A percentile compares a stretch with the other conserved stretches of the same genome.
Evolutionary conservation across 2,329 filamentous ascomycete species (phyloP).

Genomic region (Exophiala mesophila): DNA sequence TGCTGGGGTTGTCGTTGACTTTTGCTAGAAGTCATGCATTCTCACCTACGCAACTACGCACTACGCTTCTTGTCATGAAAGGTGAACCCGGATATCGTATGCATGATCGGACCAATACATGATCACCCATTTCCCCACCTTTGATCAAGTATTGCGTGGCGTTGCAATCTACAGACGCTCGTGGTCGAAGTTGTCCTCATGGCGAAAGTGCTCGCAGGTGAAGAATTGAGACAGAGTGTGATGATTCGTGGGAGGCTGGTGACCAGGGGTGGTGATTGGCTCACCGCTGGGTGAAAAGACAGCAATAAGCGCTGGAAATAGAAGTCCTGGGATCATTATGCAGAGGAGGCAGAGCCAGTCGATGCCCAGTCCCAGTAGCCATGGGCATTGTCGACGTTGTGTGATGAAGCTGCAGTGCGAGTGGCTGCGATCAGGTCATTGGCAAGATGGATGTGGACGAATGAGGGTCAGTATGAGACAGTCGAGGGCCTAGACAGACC

Average conservation of each 20-base stretch:
- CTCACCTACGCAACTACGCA: too few species aligned
- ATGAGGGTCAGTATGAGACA: too few species aligned
- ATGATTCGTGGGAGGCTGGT: slow-evolving; percentile 13
- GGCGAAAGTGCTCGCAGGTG: background rate
- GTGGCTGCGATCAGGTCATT: too few species aligned
- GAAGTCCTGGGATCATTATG: slow-evolving; percentile 1
- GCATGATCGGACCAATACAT: too few species aligned
- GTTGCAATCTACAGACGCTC: slow-evolving; percentile 8
- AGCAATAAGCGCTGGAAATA: slow-evolving; percentile 19
- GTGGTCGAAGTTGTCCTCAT: slow-evolving; percentile 10
- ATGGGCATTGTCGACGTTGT: too few species aligned
- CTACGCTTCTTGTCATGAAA: too few species aligned
- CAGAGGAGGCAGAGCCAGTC: background rate
- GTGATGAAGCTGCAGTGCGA: too few species aligned
- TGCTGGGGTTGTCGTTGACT: background rate
- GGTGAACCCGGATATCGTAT: too few species aligned
- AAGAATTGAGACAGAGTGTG: slow-evolving; percentile 3
- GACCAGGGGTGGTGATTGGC: slow-evolving; percentile 10
- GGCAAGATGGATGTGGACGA: too few species aligned
- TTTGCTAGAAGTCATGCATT: background rate
- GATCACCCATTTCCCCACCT: background rate
- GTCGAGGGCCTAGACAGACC: too few species aligned
- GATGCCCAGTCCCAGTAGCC: too few species aligned
- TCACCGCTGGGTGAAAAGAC: background rate
- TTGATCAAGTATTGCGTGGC: slow-evolving; percentile 12